These are phyloP conservation scores for Acacia pycnantha DNA, from an alignment of 331 rosid species.

Conservation along the genomic window DNA sequence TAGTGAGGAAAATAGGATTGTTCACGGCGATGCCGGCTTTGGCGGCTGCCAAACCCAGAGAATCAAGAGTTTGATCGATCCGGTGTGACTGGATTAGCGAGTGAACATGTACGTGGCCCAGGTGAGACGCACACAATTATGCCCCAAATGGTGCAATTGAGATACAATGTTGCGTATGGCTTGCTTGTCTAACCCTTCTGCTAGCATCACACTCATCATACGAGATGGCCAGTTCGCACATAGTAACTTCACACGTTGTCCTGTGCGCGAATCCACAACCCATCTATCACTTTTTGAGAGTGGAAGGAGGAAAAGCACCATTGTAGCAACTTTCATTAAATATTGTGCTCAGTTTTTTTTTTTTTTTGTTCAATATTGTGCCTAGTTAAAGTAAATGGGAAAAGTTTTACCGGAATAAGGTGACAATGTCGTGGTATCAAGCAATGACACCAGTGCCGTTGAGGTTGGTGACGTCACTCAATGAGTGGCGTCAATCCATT, in stretches of 20 bases:
- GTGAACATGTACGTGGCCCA: conserved; percentile 31
- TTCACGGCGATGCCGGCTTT: neutral
- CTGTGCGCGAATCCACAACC: neutral
- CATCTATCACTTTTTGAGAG: conserved; percentile 5
- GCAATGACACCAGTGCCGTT: too few species aligned
- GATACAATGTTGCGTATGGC: neutral
- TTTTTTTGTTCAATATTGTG: too few species aligned
- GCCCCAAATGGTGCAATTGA: neutral
- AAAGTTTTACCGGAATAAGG: too few species aligned
- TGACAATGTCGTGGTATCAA: too few species aligned
- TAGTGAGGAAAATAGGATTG: neutral
- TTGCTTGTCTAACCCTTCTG: conserved; percentile 16
- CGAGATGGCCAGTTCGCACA: conserved; percentile 28
- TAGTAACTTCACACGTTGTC: conserved; percentile 2
- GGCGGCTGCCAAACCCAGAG: neutral
- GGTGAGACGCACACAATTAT: conserved; percentile 30
- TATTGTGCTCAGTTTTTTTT: too few species aligned
- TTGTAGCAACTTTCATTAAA: too few species aligned
- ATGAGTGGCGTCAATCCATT: too few species aligned
- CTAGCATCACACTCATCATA: conserved; percentile 1
- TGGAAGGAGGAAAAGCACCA: neutral
- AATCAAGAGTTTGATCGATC: neutral
- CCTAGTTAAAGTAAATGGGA: too few species aligned
- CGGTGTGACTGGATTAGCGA: neutral
- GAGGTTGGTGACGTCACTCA: too few species aligned